Base-by-base conservation (phyloP, 805 yeast genomes). In the Phaffomyces opuntiae region DNA sequence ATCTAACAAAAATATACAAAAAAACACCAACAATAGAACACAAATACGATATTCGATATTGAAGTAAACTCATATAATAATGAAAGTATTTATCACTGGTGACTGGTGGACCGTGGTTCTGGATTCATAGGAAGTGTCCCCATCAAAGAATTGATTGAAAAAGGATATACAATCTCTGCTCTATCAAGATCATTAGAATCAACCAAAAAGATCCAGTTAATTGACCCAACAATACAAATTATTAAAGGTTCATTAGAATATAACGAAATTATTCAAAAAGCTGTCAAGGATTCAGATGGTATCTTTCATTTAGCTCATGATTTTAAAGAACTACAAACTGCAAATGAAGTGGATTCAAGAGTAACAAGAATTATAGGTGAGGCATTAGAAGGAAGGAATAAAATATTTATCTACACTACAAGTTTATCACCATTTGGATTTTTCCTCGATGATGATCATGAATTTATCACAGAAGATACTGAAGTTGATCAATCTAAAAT, bases 41-140 rank as follows among this genome's bases (percentile, higher is more conserved):
- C 24, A 6, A 21, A 21, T 21, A 21, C 24, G 24, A 6, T 21
- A 21, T 21, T 21, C 24, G 5, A 21, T 21, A 21, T 21, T 21
- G 24, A 21, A 21, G 5, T 21, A 4, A 6, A 21, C 24, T 21
- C 11, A 27, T 3, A 17, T 17, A 26, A 16, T 26, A 41, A 53
- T 50, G 45, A 64, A 58, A 44, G 54, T 57, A 16, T 65, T 66
- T 51, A 56, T 67, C 33, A 65, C 71, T 17, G 70, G 72, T 32
- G n/a, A n/a, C n/a, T n/a, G n/a, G n/a, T n/a, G n/a, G n/a, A n/a
- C n/a, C n/a, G n/a, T n/a, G 70, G 56, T 21, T 49, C 67, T 6
- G 70, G 72, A 0, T 65, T 56, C 44, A 51, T 66, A 36, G 72
- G 72, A 17, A 17, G 19, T 17, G 1, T 33, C 56, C 0, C 44